phyloP scores from a whole-genome alignment of 2,329 filamentous ascomycete species.

The Claviceps pazoutovae region DNA sequence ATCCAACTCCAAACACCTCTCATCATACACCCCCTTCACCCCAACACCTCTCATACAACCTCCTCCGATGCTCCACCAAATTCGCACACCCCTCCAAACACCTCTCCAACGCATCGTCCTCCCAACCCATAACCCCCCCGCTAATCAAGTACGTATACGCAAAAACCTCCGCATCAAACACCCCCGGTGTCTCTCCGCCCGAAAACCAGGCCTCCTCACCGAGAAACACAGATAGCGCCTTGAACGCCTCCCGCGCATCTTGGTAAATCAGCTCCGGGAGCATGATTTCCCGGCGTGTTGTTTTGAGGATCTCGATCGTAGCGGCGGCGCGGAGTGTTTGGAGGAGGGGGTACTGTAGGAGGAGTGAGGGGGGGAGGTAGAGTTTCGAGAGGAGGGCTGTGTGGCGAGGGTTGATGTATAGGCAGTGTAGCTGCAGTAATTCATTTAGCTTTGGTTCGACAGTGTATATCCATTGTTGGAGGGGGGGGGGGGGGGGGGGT shows the following conservation, averaged over 20 bases:
- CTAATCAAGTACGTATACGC: slow-evolving; percentile 70
- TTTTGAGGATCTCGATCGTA: slow-evolving; percentile 56
- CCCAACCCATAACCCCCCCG: slow-evolving; percentile 41
- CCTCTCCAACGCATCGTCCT: slow-evolving; percentile 43
- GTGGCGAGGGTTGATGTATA: slow-evolving; percentile 65
- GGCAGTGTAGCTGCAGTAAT: slow-evolving; percentile 48
- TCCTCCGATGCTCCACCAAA: slow-evolving; percentile 37
- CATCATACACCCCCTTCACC: neutral
- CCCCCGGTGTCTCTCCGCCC: slow-evolving; percentile 37
- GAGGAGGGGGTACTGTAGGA: slow-evolving; percentile 50
- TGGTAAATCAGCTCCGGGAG: slow-evolving; percentile 24
- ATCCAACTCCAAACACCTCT: neutral
- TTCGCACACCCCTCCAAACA: slow-evolving; percentile 43
- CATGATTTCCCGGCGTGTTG: slow-evolving; percentile 27
- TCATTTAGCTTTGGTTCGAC: slow-evolving; percentile 4
- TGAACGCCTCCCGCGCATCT: slow-evolving; percentile 31
- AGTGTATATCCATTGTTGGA: neutral
- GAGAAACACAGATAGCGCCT: slow-evolving; percentile 30
- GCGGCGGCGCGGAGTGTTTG: slow-evolving; percentile 61
- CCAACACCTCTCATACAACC: slow-evolving; percentile 22
- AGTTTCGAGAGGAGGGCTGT: slow-evolving; percentile 52
- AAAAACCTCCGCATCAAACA: slow-evolving; percentile 84
- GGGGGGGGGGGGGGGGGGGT: slow-evolving; percentile 5
- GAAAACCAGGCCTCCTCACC: slow-evolving; percentile 35
- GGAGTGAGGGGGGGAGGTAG: slow-evolving; percentile 54